Evolutionary conservation across 1,139 yeast species (phyloP), one percentile per base, ranked within the genome.

Genomic region (Candida smagusa): DNA sequence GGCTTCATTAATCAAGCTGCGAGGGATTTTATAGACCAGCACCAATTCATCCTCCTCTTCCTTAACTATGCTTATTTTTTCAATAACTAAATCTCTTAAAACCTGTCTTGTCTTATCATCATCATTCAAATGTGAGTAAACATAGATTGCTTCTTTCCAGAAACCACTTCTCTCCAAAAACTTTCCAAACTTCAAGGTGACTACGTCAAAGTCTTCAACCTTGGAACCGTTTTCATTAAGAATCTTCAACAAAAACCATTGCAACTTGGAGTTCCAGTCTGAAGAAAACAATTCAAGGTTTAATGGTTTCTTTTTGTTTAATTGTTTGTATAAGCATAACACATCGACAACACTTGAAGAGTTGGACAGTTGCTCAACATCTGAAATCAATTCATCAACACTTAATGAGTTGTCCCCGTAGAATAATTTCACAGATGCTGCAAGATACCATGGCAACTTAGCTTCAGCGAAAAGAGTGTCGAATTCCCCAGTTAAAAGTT

Each of bases 361-460:
- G 9, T 11, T 27, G 29, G 29, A 9, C n/a, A 9, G 27, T 2
- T 33, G 25, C 9, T 44, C 30, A 22, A 34, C 16, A 7, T 12
- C n/a, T 2, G 32, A 16, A n/a, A 39, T 30, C 9, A 40, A 47
- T 57, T 56, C 54, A 25, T 50, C 50, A 28, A 71, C 56, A 8
- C 64, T 65, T 35, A 77, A 54, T 2, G 75, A 54, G 30, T 58
- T 59, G 42, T 72, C 52, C 6, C 85, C 89, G 58, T 81, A 90
- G 57, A 77, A 79, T 12, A 88, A 53, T 23, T 68, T 56, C 37
- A 85, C 48, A 0, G 82, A 80, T 25, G 89, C 66, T 9, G 75
- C 68, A 29, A 82, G 66, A 39, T 74, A 68, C 95, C 96, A 88
- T 11, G 84, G 75, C 27, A 85, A 66, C 1, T 68, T 75, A 0